Evolutionary conservation across 352 stramenopile species (phyloP), one percentile per base, ranked within the genome.

Genomic region (Lagenidium giganteum): DNA sequence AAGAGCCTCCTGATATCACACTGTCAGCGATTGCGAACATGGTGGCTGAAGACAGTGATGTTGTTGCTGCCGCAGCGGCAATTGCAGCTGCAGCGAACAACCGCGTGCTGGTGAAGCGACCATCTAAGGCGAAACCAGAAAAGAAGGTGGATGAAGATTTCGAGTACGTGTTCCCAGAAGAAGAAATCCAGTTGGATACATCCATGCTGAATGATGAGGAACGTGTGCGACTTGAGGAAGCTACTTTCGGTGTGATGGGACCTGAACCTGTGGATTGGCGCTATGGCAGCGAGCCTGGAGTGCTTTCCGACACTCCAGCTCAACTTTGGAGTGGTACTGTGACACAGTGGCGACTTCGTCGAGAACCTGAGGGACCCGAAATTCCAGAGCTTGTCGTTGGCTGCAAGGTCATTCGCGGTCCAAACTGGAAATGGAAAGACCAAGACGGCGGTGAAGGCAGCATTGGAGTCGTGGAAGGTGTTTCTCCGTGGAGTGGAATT

Each of bases 361-460:
- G 74, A 17, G 63, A 72, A 17, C 48, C 68, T 33, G 62, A 81
- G 14, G 65, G 70, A 8, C 58, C 57, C 17, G 64, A 62, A 17
- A 48, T 80, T 42, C 73, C 74, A 0, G 67, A 87, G 27, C 61
- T 94, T 1, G 77, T 65, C 11, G 76, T 95, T 17, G 85, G 85
- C 1, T 92, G 79, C 51, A 86, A 89, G 33, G 85, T 96, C 12
- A 87, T 90, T 56, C 83, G 85, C n/a, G 85, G 85, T 25, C 85
- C 85, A 14, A 88, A 92, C 52, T 95, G 83, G 83, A 94, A 93
- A 54, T 93, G 83, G 82, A 64, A 78, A 17, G 83, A 95, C 36
- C 81, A 95, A 76, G 83, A 95, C 36, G 83, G 83, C 12, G 83
- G 83, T 12, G 82, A 91, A 64, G 83, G 83, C 7, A 88, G 70